These are phyloP conservation scores for Solanum commersonii DNA, from an alignment of 257 asterid species.

Conservation along the genomic window DNA sequence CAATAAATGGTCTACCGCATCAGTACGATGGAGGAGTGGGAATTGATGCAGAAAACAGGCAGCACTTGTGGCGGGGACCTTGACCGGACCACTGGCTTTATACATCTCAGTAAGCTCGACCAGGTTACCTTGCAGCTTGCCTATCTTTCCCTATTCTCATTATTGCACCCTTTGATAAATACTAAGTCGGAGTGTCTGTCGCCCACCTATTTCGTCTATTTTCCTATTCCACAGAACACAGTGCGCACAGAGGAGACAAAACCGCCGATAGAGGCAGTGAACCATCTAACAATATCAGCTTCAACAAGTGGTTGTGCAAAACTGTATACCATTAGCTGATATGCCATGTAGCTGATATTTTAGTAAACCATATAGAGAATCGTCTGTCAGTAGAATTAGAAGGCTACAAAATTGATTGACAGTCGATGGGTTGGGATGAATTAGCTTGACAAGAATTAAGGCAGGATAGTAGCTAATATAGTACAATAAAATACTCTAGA, in stretches of 20 bases:
- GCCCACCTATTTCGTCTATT: not conserved
- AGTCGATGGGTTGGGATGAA: not conserved
- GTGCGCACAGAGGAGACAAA: not conserved
- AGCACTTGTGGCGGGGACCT: constrained; percentile 49
- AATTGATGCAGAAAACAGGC: constrained; percentile 39
- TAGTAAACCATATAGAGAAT: not conserved
- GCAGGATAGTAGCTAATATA: not conserved
- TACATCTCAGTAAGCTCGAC: constrained; percentile 73
- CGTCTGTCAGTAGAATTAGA: not conserved
- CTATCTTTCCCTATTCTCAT: not conserved
- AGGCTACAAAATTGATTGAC: not conserved
- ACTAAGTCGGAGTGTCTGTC: not conserved
- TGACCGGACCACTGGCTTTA: constrained; percentile 55
- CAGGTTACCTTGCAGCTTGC: constrained; percentile 33
- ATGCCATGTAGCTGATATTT: not conserved
- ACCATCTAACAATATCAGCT: not conserved
- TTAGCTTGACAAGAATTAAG: not conserved
- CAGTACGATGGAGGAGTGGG: constrained; percentile 79
- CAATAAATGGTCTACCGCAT: constrained; percentile 36
- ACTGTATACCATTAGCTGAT: not conserved
- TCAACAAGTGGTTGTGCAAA: not conserved
- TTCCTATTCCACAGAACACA: not conserved
- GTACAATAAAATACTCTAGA: not conserved
- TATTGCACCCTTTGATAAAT: not conserved
- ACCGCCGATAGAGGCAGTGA: not conserved